Evolutionary conservation across 2,329 filamentous ascomycete genomes (phyloP).

Genomic region (Stagonosporopsis vannaccii): DNA sequence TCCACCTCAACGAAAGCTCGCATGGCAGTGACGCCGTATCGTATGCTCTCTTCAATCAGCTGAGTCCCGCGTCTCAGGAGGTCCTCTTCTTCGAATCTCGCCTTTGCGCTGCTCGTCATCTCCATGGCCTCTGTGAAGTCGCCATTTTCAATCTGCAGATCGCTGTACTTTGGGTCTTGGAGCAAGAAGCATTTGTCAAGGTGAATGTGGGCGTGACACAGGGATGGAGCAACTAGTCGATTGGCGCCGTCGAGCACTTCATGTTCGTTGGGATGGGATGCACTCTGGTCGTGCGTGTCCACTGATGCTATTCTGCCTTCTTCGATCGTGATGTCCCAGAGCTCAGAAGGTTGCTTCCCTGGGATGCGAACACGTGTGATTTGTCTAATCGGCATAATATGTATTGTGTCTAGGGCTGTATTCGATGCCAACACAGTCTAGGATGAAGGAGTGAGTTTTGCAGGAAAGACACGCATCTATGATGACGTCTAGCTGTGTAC

Average conservation of each 20-base stretch:
- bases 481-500: constrained; percentile 24
- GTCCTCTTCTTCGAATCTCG: constrained; percentile 67
- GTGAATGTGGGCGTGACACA: constrained; percentile 78
- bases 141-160: constrained; percentile 66
- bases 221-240: constrained; percentile 59
- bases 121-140: constrained; percentile 71
- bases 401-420: not conserved
- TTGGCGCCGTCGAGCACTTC: constrained; percentile 52
- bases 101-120: constrained; percentile 67
- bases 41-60: constrained; percentile 70
- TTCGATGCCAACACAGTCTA: not conserved
- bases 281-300: constrained; percentile 32
- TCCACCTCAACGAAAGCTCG: constrained; percentile 77
- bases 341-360: constrained; percentile 33
- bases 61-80: constrained; percentile 70
- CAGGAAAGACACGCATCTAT: constrained; percentile 2
- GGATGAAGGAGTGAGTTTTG: not conserved
- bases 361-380: constrained; percentile 48
- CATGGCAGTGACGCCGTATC: constrained; percentile 71
- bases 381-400: constrained; percentile 25
- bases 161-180: constrained; percentile 64
- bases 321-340: constrained; percentile 49
- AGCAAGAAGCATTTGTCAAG: constrained; percentile 72
- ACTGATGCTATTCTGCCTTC: constrained; percentile 46
- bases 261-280: constrained; percentile 2